Evolutionary conservation across 441 rosid species (phyloP), one percentile per base, ranked within the genome.

Genomic region (Erodium chrysanthum): DNA sequence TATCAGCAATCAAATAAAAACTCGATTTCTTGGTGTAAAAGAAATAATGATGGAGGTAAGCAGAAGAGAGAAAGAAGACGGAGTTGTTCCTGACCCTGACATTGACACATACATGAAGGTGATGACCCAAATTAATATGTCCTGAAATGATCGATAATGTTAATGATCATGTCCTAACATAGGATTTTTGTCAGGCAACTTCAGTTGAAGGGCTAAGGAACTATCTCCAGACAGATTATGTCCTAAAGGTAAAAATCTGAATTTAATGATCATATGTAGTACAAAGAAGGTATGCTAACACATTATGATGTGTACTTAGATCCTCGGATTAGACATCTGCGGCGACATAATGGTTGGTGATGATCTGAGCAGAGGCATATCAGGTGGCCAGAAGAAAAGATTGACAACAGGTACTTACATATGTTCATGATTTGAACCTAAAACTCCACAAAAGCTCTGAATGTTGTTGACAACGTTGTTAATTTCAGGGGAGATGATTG

Each of bases 21-120:
- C 11, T 21, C 23, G 21, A 15, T 46, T 7, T 62, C 48, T 44
- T 48, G 7, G 22, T 2, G 44, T n/a, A 25, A 69, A 70, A 85
- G 92, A 84, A 37, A 64, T 73, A 3, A 76, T 85, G 65, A 68
- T 67, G 72, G 87, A 82, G 64, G 77, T 86, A 48, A 83, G 73
- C 73, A 80, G 78, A 80, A 74, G 76, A 68, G 94, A 88, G 76
- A 85, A 77, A 65, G 71, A 72, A 1, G 80, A 75, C 29, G 84
- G 84, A 14, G 82, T 84, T 35, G 72, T 75, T 40, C 89, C 89
- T 21, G 82, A 83, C 71, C 85, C 75, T 0, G 83, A 84, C 21
- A 64, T 88, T 11, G 91, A 86, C 68, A 72, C 84, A 40, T 88
- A 82, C 74, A 88, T 88, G 91, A 88, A 88, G 89, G 92, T 87